These are phyloP conservation scores for Papiliotrema laurentii DNA, from an alignment of 1,284 basidiomycete species.

Conservation along the genomic window DNA sequence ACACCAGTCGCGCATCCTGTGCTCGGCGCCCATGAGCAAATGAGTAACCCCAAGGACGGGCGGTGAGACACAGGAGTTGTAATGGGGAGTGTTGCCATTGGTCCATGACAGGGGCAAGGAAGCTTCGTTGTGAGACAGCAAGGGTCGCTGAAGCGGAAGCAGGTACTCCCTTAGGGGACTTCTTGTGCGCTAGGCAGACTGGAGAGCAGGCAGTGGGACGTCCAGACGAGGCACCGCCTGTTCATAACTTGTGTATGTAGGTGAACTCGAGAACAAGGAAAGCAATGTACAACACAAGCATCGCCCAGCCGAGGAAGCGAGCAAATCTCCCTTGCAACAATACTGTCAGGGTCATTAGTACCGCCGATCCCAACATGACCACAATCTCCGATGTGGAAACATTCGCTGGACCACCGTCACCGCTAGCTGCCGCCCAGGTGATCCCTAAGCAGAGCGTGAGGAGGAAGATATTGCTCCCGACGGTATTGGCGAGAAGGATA, in stretches of 20 bases:
- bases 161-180: too few species aligned
- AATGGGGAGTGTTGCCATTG: too few species aligned
- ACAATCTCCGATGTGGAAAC: not conserved
- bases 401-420: not conserved
- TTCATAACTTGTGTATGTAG: not conserved
- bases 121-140: too few species aligned
- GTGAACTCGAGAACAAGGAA: constrained; percentile 6
- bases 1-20: too few species aligned
- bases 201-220: too few species aligned
- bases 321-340: not conserved
- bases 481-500: constrained; percentile 37
- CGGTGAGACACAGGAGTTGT: too few species aligned
- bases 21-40: too few species aligned
- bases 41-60: too few species aligned
- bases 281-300: not conserved
- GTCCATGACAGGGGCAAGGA: too few species aligned
- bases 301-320: not conserved
- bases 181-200: too few species aligned
- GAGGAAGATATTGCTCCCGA: constrained; percentile 42
- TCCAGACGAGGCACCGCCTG: too few species aligned
- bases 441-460: constrained; percentile 38
- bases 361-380: not conserved
- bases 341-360: not conserved
- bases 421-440: constrained; percentile 17
- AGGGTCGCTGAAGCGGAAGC: too few species aligned